Percentiles rank a stretch among this genome's conserved stretches.
Evolutionary conservation across 192 early-diverging fungal species (phyloP).

Genomic region (Coemansia sp.): DNA sequence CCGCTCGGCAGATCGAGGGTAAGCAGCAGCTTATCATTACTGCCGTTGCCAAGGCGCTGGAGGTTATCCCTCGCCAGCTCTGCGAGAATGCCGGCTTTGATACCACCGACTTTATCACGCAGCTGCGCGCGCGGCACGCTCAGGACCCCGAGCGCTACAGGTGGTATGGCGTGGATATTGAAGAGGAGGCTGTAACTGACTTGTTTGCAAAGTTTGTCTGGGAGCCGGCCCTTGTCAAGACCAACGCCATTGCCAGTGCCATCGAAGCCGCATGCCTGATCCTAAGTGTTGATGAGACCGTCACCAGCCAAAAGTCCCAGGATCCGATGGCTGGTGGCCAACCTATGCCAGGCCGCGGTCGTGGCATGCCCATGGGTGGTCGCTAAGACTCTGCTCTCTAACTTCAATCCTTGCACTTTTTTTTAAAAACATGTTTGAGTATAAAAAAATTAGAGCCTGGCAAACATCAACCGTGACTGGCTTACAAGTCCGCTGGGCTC

Average conservation of each 20-base stretch:
- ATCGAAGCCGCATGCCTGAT: slow-evolving; percentile 96
- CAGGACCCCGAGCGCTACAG: slow-evolving; percentile 57
- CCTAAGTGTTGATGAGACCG: slow-evolving; percentile 95
- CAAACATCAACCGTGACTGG: not conserved
- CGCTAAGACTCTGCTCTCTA: not conserved
- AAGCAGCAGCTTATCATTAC: slow-evolving; percentile 98
- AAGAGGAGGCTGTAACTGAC: slow-evolving; percentile 82
- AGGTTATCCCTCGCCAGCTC: slow-evolving; percentile 97
- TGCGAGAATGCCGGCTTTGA: slow-evolving; percentile 99
- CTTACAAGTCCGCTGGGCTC: slow-evolving; percentile 16
- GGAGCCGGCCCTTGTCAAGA: slow-evolving; percentile 98
- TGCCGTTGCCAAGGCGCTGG: slow-evolving; percentile 92
- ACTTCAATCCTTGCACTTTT: not conserved
- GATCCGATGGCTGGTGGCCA: slow-evolving; percentile 58
- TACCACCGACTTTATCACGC: slow-evolving; percentile 96
- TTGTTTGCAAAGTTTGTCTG: slow-evolving; percentile 94
- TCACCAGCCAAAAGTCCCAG: slow-evolving; percentile 88
- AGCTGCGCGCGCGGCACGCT: slow-evolving; percentile 89
- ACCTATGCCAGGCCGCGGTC: slow-evolving; percentile 61
- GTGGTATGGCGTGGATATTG: slow-evolving; percentile 95
- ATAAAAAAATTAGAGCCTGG: not conserved
- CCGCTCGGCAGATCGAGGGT: slow-evolving; percentile 92
- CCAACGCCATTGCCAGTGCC: slow-evolving; percentile 90
- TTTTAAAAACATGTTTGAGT: not conserved
- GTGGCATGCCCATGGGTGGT: slow-evolving; percentile 52